A percentile compares a stretch with the other conserved stretches of the same genome.
phyloP scores from a whole-genome alignment of 352 stramenopile species.

The Saprolegnia parasitica region DNA sequence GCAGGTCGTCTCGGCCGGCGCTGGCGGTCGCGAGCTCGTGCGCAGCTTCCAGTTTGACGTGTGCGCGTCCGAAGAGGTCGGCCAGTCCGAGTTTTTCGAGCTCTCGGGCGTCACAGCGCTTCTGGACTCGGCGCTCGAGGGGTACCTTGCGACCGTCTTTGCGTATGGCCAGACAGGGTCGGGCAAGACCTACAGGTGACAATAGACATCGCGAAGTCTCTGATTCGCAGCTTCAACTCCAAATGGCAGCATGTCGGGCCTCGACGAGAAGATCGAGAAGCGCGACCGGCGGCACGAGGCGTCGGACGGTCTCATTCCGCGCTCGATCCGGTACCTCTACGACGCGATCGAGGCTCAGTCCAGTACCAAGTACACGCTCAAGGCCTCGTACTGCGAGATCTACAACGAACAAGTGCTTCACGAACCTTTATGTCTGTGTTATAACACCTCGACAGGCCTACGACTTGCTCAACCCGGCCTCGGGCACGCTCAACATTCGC shows the following conservation, averaged over 20 bases:
- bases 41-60: conserved; percentile 75
- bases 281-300: conserved; percentile 31
- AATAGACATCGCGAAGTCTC: neutral
- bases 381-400: conserved; percentile 75
- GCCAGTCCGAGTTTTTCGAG: conserved; percentile 60
- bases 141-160: conserved; percentile 65
- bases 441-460: conserved; percentile 35
- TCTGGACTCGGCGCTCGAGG: conserved; percentile 61
- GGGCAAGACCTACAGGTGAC: conserved; percentile 56
- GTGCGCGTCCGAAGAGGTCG: conserved; percentile 57
- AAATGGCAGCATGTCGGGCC: conserved; percentile 51
- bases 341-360: conserved; percentile 34
- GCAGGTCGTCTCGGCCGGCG: conserved; percentile 37
- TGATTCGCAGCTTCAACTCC: neutral
- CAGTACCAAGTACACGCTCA: conserved; percentile 52
- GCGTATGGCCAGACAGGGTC: conserved; percentile 65
- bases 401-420: conserved; percentile 65
- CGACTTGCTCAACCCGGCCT: conserved; percentile 64
- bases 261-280: conserved; percentile 54
- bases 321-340: conserved; percentile 69
- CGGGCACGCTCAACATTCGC: conserved; percentile 54
- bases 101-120: conserved; percentile 50
- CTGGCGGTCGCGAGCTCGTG: conserved; percentile 52
- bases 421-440: neutral
- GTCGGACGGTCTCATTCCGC: conserved; percentile 67